Evolutionary conservation across 257 asterid species (phyloP), one percentile per base, ranked within the genome.

Genomic region (Henckelia pumila): DNA sequence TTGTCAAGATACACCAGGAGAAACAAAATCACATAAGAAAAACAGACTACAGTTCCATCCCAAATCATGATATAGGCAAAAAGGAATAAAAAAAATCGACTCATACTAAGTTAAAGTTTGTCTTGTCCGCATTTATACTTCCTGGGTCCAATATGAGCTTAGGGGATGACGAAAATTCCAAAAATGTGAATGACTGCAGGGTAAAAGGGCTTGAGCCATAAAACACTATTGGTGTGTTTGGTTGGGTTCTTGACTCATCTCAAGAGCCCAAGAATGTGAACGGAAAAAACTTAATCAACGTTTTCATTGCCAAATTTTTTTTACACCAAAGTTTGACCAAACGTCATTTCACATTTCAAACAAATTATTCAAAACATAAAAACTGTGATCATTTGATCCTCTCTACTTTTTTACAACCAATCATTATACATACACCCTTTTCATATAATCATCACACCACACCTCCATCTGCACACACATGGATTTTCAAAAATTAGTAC

Each of bases 21-120:
- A 47, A 13, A 56, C 50, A 60, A 19, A 10, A 59, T 23, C 58
- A 63, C 17, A 58, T 23, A 50, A 71, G 55, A 55, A 26, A 53
- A 65, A 73, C 1, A 19, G 53, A 5, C 1, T 16, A 63, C 28
- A 66, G 19, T 19, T 11, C 49, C 40, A 23, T 35, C 11, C 24
- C 3, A 6, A 37, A 20, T 19, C 56, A 59, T 7, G 35, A 37
- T 8, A 3, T 0, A 28, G 5, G n/a, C n/a, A 28, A 28, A 4
- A 28, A 4, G 7, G 5, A 61, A 14, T 21, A 30, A 19, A 7
- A 22, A 4, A 14, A 30, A 16, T 8, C 6, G 10, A 16, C 19
- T 14, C 23, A 30, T 14, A 29, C 28, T 65, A 28, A 25, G 20
- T 32, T 8, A 14, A 50, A 52, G 19, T 10, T 59, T 23, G 61